A percentile compares a stretch with the other conserved stretches of the same genome.
phyloP scores from a whole-genome alignment of 495 filamentous ascomycete species.

The Aspergillus sparsus region DNA sequence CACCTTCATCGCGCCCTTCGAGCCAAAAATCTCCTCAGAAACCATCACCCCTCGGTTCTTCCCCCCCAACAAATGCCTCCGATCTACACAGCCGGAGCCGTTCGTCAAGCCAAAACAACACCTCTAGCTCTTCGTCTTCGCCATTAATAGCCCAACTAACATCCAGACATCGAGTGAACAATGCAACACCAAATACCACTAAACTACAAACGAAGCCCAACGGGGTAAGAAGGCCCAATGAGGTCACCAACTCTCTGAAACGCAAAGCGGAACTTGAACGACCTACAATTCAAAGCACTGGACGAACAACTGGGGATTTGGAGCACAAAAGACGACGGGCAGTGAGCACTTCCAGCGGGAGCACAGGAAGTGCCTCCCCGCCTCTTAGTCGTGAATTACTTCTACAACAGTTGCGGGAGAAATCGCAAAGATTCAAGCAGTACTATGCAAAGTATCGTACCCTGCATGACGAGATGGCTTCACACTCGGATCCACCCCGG shows the following conservation, averaged over 20 bases:
- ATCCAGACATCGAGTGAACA: slow-evolving; percentile 28
- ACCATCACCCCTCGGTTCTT: slow-evolving; percentile 71
- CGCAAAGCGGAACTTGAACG: slow-evolving; percentile 48
- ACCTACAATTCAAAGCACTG: slow-evolving; percentile 26
- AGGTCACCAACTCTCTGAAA: slow-evolving; percentile 43
- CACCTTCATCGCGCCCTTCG: slow-evolving; percentile 40
- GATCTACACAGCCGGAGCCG: slow-evolving; percentile 53
- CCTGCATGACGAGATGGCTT: slow-evolving; percentile 60
- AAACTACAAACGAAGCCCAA: slow-evolving; percentile 32
- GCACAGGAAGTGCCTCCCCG: slow-evolving; percentile 50
- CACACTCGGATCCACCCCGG: slow-evolving; percentile 51
- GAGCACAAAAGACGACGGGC: slow-evolving; percentile 50
- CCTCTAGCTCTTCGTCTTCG: slow-evolving; percentile 45
- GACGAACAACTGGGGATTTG: slow-evolving; percentile 36
- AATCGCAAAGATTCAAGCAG: slow-evolving; percentile 62
- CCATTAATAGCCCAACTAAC: slow-evolving; percentile 44
- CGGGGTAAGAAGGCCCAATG: slow-evolving; percentile 29
- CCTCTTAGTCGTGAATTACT: slow-evolving; percentile 46
- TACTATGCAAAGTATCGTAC: slow-evolving; percentile 63
- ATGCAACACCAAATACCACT: slow-evolving; percentile 12
- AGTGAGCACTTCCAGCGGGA: slow-evolving; percentile 48
- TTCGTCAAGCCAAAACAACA: slow-evolving; percentile 46
- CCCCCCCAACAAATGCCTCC: slow-evolving; percentile 75
- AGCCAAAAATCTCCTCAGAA: slow-evolving; percentile 61
- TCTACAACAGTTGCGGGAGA: slow-evolving; percentile 47